Percentiles rank a stretch among this genome's conserved stretches.
These are phyloP conservation scores for Plectosphaerella cucumerina DNA, from an alignment of 2,329 filamentous ascomycete species.

Conservation along the genomic window DNA sequence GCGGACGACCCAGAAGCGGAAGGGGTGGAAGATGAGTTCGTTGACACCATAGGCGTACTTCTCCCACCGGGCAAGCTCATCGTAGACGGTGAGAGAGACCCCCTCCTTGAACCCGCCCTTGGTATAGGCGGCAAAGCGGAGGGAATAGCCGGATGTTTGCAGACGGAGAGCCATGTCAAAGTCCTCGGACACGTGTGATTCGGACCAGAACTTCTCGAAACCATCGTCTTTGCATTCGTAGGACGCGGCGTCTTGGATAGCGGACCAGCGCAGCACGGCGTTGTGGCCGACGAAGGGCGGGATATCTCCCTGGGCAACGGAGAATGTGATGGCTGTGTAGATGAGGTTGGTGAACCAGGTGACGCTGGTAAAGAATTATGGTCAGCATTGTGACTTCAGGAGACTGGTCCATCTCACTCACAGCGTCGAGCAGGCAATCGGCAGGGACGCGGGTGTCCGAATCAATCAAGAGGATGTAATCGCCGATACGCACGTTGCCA, in stretches of 20 bases:
- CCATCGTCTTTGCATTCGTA: constrained; percentile 46
- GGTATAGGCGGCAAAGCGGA: constrained; percentile 66
- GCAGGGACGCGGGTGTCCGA: constrained; percentile 65
- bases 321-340: constrained; percentile 68
- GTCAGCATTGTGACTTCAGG: constrained; percentile 63
- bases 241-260: constrained; percentile 27
- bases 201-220: constrained; percentile 69
- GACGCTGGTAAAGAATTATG: constrained; percentile 33
- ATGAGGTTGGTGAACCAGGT: constrained; percentile 78
- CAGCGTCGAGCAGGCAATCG: constrained; percentile 66
- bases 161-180: constrained; percentile 72
- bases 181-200: constrained; percentile 72
- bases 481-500: constrained; percentile 52
- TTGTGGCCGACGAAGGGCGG: constrained; percentile 77
- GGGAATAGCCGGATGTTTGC: constrained; percentile 63
- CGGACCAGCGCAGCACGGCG: constrained; percentile 64
- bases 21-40: constrained; percentile 66
- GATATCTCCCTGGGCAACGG: constrained; percentile 67
- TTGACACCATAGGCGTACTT: constrained; percentile 71
- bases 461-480: constrained; percentile 63
- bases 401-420: constrained; percentile 65
- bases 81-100: constrained; percentile 69
- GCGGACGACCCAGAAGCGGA: constrained; percentile 55
- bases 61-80: constrained; percentile 68
- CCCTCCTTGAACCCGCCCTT: constrained; percentile 69